Conservation (phyloP, 2,329 filamentous ascomycete genomes). For the Alternaria atra region DNA sequence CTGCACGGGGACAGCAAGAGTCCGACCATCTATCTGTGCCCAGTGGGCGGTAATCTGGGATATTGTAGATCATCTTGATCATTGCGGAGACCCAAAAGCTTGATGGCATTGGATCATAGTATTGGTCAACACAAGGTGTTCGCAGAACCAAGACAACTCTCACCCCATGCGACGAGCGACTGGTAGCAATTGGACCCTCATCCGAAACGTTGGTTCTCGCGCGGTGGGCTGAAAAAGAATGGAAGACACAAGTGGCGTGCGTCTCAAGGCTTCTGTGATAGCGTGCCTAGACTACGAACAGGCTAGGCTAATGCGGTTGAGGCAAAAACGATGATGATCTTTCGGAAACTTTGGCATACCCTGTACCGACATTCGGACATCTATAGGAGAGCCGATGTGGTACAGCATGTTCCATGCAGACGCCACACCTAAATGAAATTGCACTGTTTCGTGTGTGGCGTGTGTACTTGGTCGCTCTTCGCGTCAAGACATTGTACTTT, state of each 20-base stretch:
- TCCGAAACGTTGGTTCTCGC: neutral
- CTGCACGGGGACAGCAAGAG: neutral
- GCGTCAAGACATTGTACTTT: neutral
- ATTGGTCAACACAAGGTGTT: neutral
- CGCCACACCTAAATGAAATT: neutral
- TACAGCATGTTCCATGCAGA: slow-evolving; percentile 1
- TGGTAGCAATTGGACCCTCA: neutral
- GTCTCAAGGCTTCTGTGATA: neutral
- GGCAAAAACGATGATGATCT: slow-evolving; percentile 7
- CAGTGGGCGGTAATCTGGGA: neutral
- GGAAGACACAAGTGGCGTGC: slow-evolving; percentile 4
- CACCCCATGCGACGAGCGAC: neutral
- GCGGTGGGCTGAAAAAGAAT: slow-evolving; percentile 2
- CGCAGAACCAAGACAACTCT: neutral
- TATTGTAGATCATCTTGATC: neutral
- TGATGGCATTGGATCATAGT: neutral
- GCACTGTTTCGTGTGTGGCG: neutral
- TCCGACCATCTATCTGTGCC: neutral
- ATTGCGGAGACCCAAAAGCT: neutral
- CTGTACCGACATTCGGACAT: slow-evolving; percentile 8
- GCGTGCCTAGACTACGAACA: slow-evolving; percentile 10
- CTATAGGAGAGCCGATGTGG: slow-evolving; percentile 16
- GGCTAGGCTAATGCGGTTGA: slow-evolving; percentile 6
- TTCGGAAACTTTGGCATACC: slow-evolving; percentile 12
- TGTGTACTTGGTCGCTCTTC: neutral